phyloP scores from a whole-genome alignment of 345 rosid genomes.

The Melaleuca alternifolia region DNA sequence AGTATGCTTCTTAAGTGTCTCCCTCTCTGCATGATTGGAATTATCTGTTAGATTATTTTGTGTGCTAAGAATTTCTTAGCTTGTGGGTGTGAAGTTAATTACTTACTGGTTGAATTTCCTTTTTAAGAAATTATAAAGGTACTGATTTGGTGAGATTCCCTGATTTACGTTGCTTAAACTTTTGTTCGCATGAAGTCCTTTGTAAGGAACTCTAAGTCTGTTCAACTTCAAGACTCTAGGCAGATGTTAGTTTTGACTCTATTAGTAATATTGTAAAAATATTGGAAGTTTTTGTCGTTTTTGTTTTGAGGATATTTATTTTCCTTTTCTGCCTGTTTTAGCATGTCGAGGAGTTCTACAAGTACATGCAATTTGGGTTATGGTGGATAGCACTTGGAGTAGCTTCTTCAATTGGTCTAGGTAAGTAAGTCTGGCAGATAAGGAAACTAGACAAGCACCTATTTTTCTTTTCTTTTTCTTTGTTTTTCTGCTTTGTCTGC shows the following conservation, averaged over 20 bases:
- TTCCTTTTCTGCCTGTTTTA: constrained; percentile 10
- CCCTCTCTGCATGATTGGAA: neutral
- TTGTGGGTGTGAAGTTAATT: neutral
- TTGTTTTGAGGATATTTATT: neutral
- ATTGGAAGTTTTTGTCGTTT: neutral
- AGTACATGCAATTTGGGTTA: constrained; percentile 53
- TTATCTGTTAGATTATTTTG: neutral
- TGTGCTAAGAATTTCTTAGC: neutral
- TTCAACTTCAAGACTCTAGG: neutral
- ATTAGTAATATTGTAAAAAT: neutral
- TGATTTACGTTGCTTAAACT: neutral
- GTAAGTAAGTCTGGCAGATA: constrained; percentile 26
- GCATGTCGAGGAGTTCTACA: constrained; percentile 71
- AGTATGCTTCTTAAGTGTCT: neutral
- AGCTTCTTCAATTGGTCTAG: constrained; percentile 98
- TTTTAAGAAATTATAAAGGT: neutral
- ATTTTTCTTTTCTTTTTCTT: neutral
- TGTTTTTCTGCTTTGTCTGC: neutral
- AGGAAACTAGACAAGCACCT: neutral
- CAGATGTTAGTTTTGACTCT: neutral
- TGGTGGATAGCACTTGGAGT: constrained; percentile 99
- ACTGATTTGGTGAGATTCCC: neutral
- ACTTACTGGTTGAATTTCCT: neutral
- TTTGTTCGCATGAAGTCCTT: neutral
- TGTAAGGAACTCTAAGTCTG: neutral